phyloP scores from a whole-genome alignment of 2,329 filamentous ascomycete species.

The Trichoderma cornu-damae region DNA sequence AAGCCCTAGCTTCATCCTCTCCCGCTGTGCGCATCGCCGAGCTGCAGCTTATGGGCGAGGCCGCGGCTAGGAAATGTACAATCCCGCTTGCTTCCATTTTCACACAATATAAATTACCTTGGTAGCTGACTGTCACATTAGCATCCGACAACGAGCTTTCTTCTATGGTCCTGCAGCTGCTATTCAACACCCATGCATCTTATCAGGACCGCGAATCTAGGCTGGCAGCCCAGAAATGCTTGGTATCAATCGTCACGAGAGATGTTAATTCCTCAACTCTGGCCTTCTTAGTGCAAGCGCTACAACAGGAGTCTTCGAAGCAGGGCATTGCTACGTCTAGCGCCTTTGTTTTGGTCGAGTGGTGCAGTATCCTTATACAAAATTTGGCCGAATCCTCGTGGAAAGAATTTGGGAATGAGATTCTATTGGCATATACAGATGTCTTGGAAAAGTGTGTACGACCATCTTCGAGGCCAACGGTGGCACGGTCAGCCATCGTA shows the following conservation, averaged over 20 bases:
- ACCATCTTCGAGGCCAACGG: constrained; percentile 54
- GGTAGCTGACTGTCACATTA: constrained; percentile 23
- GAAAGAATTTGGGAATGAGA: constrained; percentile 59
- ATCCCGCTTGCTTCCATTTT: constrained; percentile 7
- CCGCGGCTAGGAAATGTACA: constrained; percentile 50
- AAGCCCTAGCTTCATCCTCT: constrained; percentile 57
- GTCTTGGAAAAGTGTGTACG: constrained; percentile 73
- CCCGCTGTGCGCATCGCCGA: constrained; percentile 51
- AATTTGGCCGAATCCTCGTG: constrained; percentile 60
- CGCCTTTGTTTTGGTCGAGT: constrained; percentile 86
- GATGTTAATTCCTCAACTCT: constrained; percentile 52
- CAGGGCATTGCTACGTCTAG: constrained; percentile 69
- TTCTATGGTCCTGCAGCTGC: constrained; percentile 57
- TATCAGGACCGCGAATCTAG: constrained; percentile 84
- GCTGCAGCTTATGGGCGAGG: constrained; percentile 53
- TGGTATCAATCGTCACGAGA: constrained; percentile 60
- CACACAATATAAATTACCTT: constrained; percentile 1
- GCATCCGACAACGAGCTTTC: constrained; percentile 46
- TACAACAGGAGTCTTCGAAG: constrained; percentile 72
- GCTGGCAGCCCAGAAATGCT: constrained; percentile 74
- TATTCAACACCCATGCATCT: constrained; percentile 82
- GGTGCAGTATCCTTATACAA: constrained; percentile 77
- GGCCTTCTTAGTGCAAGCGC: constrained; percentile 57
- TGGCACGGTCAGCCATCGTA: constrained; percentile 69
- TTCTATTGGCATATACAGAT: constrained; percentile 65